These are phyloP conservation scores for Cokeromyces recurvatus DNA, from an alignment of 371 early-diverging fungal genomes.

Conservation along the genomic window DNA sequence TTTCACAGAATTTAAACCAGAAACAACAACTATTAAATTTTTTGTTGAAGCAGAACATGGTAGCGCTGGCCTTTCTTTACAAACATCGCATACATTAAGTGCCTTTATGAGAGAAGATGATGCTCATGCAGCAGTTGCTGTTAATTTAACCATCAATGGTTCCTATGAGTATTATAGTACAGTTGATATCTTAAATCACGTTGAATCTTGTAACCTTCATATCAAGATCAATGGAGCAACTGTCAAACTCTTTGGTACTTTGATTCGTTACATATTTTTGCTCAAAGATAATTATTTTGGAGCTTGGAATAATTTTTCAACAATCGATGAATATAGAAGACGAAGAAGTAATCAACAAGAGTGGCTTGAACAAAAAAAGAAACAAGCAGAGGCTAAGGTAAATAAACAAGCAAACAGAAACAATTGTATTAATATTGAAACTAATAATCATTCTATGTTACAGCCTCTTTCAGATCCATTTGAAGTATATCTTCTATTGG, in stretches of 20 bases:
- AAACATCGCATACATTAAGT: constrained; percentile 69
- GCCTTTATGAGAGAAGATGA: constrained; percentile 59
- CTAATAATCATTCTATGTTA: no score
- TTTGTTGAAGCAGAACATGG: constrained; percentile 54
- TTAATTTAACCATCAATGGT: constrained; percentile 51
- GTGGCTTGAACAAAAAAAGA: constrained; percentile 41
- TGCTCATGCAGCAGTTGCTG: constrained; percentile 51
- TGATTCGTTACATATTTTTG: constrained; percentile 69
- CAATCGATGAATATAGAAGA: constrained; percentile 71
- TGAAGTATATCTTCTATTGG: constrained; percentile 57
- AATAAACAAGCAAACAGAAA: background rate
- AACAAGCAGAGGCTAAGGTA: constrained; percentile 60
- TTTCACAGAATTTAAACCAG: constrained; percentile 57
- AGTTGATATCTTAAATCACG: constrained; percentile 46
- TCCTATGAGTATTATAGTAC: constrained; percentile 60
- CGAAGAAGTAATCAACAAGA: constrained; percentile 43
- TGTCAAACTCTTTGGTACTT: constrained; percentile 65
- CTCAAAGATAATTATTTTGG: constrained; percentile 80
- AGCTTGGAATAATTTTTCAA: constrained; percentile 59
- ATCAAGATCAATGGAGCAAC: constrained; percentile 62
- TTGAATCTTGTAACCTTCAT: constrained; percentile 61
- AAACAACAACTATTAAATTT: constrained; percentile 52
- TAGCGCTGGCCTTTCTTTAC: constrained; percentile 53
- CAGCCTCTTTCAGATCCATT: constrained; percentile 59
- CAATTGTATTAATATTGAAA: no score